These are phyloP conservation scores for Sporothrix inflata DNA, from an alignment of 2,329 filamentous ascomycete species.

Conservation along the genomic window DNA sequence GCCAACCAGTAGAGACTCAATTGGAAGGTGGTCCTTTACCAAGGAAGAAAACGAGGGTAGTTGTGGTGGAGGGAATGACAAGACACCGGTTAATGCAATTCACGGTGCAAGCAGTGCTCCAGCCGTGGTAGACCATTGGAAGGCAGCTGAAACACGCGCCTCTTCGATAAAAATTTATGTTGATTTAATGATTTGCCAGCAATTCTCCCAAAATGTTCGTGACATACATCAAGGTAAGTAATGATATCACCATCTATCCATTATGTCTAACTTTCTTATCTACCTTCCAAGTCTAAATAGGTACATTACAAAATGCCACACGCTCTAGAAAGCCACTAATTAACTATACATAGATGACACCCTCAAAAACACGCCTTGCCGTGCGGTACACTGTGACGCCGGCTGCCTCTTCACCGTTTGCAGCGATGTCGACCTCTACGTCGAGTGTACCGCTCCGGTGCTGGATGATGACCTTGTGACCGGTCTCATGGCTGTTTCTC, in stretches of 20 bases:
- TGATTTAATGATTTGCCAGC: neutral
- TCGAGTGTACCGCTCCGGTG: slow-evolving; percentile 37
- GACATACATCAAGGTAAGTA: neutral
- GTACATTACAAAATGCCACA: neutral
- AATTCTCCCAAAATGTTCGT: neutral
- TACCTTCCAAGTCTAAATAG: neutral
- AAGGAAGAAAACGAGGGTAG: neutral
- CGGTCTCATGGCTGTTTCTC: neutral
- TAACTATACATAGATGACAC: slow-evolving; percentile 31
- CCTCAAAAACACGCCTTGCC: slow-evolving; percentile 42
- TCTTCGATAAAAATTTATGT: neutral
- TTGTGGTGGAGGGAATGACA: neutral
- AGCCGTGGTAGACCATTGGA: neutral
- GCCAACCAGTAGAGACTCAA: slow-evolving; percentile 9
- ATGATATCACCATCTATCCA: neutral
- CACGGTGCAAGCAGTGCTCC: neutral
- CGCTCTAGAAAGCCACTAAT: neutral
- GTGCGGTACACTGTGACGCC: slow-evolving; percentile 41
- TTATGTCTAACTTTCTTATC: neutral
- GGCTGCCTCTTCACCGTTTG: slow-evolving; percentile 34
- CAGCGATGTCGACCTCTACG: slow-evolving; percentile 35
- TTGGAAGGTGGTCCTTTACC: neutral
- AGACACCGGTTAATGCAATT: neutral
- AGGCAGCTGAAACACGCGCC: neutral
- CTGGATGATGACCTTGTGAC: slow-evolving; percentile 35